Evolutionary conservation across 2,329 filamentous ascomycete genomes (phyloP).

Genomic region (Stromatinia cepivora): DNA sequence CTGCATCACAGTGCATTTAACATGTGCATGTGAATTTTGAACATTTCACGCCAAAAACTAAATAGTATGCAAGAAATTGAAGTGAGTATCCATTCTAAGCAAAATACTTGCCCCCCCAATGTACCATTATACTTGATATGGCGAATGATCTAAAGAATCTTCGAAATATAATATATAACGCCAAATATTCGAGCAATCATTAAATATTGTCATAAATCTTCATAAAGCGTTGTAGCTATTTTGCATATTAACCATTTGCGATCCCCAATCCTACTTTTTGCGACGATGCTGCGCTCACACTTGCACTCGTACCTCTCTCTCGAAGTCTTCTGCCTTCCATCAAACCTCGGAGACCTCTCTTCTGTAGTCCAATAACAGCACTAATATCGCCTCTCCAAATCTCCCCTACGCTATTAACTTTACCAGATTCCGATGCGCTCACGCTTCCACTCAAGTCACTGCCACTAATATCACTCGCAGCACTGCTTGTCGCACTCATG

Average conservation of each 20-base stretch:
- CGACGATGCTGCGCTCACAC: constrained; percentile 40
- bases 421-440: constrained; percentile 45
- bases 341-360: constrained; percentile 82
- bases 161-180: constrained; percentile 15
- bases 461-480: constrained; percentile 36
- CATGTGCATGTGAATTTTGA: constrained; percentile 20
- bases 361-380: constrained; percentile 92
- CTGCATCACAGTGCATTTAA: not conserved
- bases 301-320: constrained; percentile 59
- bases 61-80: not conserved
- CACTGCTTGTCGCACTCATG: constrained; percentile 37
- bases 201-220: constrained; percentile 25
- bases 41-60: not conserved
- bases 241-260: constrained; percentile 37
- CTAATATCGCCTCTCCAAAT: constrained; percentile 81
- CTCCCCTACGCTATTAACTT: constrained; percentile 52
- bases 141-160: not conserved
- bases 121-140: constrained; percentile 3
- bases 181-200: constrained; percentile 20
- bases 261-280: constrained; percentile 55
- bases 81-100: not conserved
- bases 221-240: constrained; percentile 19
- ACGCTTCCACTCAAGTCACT: constrained; percentile 37
- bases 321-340: constrained; percentile 92
- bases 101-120: not conserved